Base-by-base conservation (phyloP, 179 eudicot genomes). In the Camellia oleifera region DNA sequence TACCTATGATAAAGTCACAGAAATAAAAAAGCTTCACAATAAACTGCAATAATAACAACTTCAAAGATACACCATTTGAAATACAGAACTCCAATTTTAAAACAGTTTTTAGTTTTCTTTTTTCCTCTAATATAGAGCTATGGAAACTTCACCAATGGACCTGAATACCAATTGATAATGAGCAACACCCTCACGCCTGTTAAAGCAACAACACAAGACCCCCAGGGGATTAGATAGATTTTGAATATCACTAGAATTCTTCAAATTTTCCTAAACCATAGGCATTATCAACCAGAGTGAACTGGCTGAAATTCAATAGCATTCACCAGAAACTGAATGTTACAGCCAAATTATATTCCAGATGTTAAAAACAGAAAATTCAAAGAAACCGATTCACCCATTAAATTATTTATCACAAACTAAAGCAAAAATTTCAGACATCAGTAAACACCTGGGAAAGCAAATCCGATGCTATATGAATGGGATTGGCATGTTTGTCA, bases 391-490 rank as follows among this genome's bases (percentile, higher is more conserved):
- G 56, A 57, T 75, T 53, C 45, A 13, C 67, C 40, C 42, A 45
- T 75, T 17, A 75, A 44, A 44, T 71, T 20, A 77, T 20, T 42
- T 54, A 69, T n/a, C 67, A 50, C 20, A 14, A 64, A 76, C 11
- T 70, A 54, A 77, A 78, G 56, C 45, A 23, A 68, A 54, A 9
- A 63, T 62, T 69, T 44, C 53, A 17, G 69, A 44, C 15, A 66
- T n/a, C 26, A 83, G 60, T 52, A 79, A 60, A 69, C 66, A 95
- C 99, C 98, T 97, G 99, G 45, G 99, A 97, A 80, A 97, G 97
- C 78, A 97, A 86, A 91, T 97, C 99, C 20, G 99, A 92, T 13
- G 99, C 99, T 81, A 97, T 82, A 83, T 94, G 98, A 74, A 89
- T 93, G 71, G 97, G 97, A 84, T 87, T 97, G 83, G 99, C 91